Evolutionary conservation across 495 filamentous ascomycete species (phyloP).

Genomic region (Cryomyces minteri): DNA sequence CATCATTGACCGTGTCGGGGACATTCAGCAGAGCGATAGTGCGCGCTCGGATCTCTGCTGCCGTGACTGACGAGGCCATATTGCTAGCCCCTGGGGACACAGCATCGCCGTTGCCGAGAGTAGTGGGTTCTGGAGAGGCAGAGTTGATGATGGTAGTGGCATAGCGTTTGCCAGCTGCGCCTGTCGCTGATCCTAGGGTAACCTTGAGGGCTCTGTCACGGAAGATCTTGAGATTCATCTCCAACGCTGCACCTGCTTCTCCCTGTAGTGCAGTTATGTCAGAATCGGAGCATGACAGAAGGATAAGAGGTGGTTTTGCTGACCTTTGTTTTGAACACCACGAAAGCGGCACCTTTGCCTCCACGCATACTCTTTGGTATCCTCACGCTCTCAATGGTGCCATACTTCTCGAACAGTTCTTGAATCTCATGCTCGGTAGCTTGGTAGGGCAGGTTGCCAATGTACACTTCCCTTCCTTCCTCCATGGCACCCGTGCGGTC

Average conservation of each 20-base stretch:
- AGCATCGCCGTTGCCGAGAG: constrained; percentile 7
- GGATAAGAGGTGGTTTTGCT: background rate
- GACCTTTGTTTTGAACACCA: constrained; percentile 55
- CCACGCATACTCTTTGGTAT: constrained; percentile 46
- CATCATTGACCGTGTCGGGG: constrained; percentile 47
- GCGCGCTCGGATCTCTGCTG: constrained; percentile 6
- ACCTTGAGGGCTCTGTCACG: constrained; percentile 54
- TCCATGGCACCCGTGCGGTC: constrained; percentile 61
- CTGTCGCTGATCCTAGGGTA: constrained; percentile 16
- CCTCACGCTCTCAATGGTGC: constrained; percentile 48
- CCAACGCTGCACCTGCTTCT: constrained; percentile 46
- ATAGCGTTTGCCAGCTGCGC: constrained; percentile 27
- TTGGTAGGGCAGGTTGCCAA: constrained; percentile 51
- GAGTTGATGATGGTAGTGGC: constrained; percentile 23
- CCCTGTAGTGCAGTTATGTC: constrained; percentile 18
- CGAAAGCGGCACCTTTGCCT: constrained; percentile 55
- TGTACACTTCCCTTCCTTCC: constrained; percentile 75
- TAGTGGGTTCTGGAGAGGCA: constrained; percentile 17
- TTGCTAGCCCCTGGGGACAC: background rate
- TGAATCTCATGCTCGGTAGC: constrained; percentile 48
- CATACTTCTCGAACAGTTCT: constrained; percentile 54
- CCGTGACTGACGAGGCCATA: constrained; percentile 14
- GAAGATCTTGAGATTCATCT: constrained; percentile 53
- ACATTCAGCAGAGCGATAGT: constrained; percentile 37
- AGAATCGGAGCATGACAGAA: background rate